phyloP scores from a whole-genome alignment of 768 basidiomycete genomes.

The Tylopilus sp. region DNA sequence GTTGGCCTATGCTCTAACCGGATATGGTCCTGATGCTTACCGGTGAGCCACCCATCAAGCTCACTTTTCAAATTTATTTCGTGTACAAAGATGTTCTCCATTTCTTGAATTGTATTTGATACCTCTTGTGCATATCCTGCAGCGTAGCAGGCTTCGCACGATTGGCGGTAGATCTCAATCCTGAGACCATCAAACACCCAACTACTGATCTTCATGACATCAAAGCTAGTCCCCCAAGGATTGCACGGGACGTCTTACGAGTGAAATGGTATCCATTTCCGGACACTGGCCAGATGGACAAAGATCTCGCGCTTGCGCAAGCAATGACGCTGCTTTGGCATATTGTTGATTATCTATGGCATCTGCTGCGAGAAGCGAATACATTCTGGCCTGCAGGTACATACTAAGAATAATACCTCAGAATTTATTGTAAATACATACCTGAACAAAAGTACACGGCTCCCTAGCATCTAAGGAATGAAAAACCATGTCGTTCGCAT shows the following conservation, averaged over 20 bases:
- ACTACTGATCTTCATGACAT: constrained; percentile 6
- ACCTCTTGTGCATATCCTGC: background rate
- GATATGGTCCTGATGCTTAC: background rate
- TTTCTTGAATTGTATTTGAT: background rate
- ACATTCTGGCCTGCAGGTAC: constrained; percentile 14
- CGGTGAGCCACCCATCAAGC: constrained; percentile 5
- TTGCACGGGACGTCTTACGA: constrained; percentile 5
- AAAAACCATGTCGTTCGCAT: background rate
- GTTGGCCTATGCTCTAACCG: background rate
- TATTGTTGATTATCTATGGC: constrained; percentile 1
- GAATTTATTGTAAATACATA: background rate
- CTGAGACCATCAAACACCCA: constrained; percentile 16
- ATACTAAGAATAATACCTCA: background rate
- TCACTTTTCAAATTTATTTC: constrained; percentile 8
- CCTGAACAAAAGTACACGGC: constrained; percentile 13
- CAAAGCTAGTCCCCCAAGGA: background rate
- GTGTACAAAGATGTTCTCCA: constrained; percentile 3
- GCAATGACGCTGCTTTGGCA: background rate
- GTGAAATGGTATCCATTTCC: constrained; percentile 11
- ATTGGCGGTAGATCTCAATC: constrained; percentile 3
- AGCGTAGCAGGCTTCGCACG: constrained; percentile 8
- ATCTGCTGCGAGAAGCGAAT: constrained; percentile 8
- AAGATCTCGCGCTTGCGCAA: constrained; percentile 5
- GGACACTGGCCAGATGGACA: constrained; percentile 10
- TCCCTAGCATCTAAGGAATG: background rate